Evolutionary conservation across 768 basidiomycete genomes (phyloP).

Genomic region (Gloeopeniophorella convolvens): DNA sequence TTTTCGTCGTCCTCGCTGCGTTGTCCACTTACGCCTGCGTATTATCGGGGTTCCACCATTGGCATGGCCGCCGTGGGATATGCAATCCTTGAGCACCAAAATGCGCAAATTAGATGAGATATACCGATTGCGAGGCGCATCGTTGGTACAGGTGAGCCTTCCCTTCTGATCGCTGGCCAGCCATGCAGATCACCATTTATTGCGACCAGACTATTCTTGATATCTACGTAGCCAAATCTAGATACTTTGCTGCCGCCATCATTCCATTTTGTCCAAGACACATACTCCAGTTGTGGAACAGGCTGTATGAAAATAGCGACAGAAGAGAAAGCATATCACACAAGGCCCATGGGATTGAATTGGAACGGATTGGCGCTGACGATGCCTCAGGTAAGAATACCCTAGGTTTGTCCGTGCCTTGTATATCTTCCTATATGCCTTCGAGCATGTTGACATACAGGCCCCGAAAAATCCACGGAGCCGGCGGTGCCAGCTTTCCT

Average conservation of each 20-base stretch:
- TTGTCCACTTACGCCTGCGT: constrained; percentile 58
- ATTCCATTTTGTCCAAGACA: not conserved
- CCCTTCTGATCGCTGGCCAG: not conserved
- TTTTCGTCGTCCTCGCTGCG: constrained; percentile 69
- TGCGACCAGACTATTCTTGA: not conserved
- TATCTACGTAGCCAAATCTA: not conserved
- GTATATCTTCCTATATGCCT: not conserved
- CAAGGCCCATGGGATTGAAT: not conserved
- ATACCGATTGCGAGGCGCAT: not conserved
- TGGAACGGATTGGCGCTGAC: not conserved
- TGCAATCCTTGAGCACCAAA: constrained; percentile 2
- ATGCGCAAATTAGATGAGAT: not conserved
- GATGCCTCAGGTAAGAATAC: not conserved
- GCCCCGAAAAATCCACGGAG: no score
- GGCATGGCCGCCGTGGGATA: constrained; percentile 33
- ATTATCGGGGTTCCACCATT: constrained; percentile 50
- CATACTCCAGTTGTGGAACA: not conserved
- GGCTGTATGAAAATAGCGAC: not conserved
- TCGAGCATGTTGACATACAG: no score
- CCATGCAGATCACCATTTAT: not conserved
- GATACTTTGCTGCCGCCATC: not conserved
- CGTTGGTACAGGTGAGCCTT: not conserved
- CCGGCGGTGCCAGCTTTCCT: not conserved
- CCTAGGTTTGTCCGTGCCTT: constrained; percentile 2
- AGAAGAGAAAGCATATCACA: not conserved